Base-by-base conservation (phyloP, 2,329 filamentous ascomycete genomes). In the Cercospora sp. region DNA sequence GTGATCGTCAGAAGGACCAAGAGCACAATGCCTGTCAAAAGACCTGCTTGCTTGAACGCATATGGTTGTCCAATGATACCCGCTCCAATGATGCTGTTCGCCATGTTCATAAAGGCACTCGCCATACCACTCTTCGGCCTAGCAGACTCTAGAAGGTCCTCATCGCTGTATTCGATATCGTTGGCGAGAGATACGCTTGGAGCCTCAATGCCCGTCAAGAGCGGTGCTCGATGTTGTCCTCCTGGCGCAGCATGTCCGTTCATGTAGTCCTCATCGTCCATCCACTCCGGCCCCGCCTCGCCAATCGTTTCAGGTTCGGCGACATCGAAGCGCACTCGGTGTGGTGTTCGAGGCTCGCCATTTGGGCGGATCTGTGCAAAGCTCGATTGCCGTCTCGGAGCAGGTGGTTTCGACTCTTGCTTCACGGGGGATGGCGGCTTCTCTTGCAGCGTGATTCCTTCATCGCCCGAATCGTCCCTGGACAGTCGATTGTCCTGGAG, bases 101-200 rank as follows among this genome's bases (percentile, higher is more conserved):
- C 94, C 95, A 99, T 99, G 81, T 99, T 99, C 93, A 98, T 97
- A 74, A 99, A 98, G 3, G 95, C 94, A 78, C 91, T 92, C 70
- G 87, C 85, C 81, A 98, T 86, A 5, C 91, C 91, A 67, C 92
- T 96, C 81, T 94, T 94, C 58, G 94, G 93, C 66, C 94, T 86
- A 20, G 87, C 85, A 70, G 80, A 84, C 72, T 89, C 87, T 66
- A 89, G 77, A 16, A 64, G 23, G 18, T 64, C 62, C 62, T 89
- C 86, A 65, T 84, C 82, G 39, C 60, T 18, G 73, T 87, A 84
- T 67, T 86, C 81, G 2, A 81, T 75, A 65, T 87, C 84, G 72
- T 80, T 90, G 81, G 84, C 92, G 59, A 96, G 81, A 10, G 92
- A 89, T 58, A 91, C 86, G 69, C 90, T 91, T 0, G 94, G 93